A percentile compares a stretch with the other conserved stretches of the same genome.
Conservation (phyloP, 140 eudicot genomes). For the Anethum foeniculum region DNA sequence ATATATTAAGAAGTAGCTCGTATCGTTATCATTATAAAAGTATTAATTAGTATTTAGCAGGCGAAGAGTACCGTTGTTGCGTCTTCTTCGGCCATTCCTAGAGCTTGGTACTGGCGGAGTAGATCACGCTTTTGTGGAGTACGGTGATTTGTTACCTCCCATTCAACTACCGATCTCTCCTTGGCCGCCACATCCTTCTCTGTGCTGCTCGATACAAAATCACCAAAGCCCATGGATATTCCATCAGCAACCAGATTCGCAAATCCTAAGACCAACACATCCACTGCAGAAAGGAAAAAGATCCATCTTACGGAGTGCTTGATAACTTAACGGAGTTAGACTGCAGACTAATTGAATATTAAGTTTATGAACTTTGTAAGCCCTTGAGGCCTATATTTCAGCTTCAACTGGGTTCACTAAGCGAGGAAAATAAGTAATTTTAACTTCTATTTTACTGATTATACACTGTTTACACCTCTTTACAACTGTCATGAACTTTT, state of each 20-base stretch:
- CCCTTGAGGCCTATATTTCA: not conserved
- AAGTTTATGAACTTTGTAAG: not conserved
- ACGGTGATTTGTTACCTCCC: slow-evolving; percentile 55
- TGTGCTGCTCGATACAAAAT: slow-evolving; percentile 63
- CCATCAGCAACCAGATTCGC: slow-evolving; percentile 86
- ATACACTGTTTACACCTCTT: not conserved
- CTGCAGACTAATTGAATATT: not conserved
- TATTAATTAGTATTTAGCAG: not conserved
- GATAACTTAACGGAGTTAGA: not conserved
- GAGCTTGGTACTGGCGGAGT: slow-evolving; percentile 41
- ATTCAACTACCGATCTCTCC: slow-evolving; percentile 53
- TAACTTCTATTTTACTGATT: not conserved
- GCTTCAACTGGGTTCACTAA: not conserved
- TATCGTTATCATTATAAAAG: not conserved
- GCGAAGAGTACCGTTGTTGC: slow-evolving; percentile 37
- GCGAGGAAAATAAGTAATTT: not conserved
- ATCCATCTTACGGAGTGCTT: not conserved
- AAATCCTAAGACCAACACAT: slow-evolving; percentile 74
- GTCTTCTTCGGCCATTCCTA: slow-evolving; percentile 56
- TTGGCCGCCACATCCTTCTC: slow-evolving; percentile 61
- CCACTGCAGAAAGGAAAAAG: slow-evolving; percentile 32
- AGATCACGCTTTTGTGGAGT: slow-evolving; percentile 28
- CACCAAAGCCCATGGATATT: slow-evolving; percentile 87
- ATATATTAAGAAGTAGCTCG: not conserved
- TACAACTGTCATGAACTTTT: not conserved